These are phyloP conservation scores for Orychophragmus violaceus DNA, from an alignment of 345 rosid genomes.

Conservation along the genomic window DNA sequence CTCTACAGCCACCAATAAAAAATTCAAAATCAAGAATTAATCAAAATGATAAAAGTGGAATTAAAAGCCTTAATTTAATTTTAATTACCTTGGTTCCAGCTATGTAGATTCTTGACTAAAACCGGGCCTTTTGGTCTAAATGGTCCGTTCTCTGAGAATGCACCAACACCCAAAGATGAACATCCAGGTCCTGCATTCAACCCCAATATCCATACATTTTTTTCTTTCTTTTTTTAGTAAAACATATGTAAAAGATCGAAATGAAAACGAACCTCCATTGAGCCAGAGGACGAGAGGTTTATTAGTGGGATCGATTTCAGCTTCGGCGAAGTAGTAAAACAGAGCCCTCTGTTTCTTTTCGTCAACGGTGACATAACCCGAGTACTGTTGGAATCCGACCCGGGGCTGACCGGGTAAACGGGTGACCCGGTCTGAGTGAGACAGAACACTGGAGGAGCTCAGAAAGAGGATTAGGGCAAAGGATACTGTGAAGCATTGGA, in stretches of 20 bases:
- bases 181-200: constrained; percentile 71
- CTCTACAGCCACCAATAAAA: constrained; percentile 42
- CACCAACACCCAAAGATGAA: constrained; percentile 95
- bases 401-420: constrained; percentile 82
- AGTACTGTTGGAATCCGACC: constrained; percentile 67
- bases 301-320: constrained; percentile 63
- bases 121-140: constrained; percentile 82
- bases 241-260: background rate
- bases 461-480: constrained; percentile 34
- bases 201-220: background rate
- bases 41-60: background rate
- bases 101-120: constrained; percentile 66
- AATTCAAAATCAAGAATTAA: constrained; percentile 2
- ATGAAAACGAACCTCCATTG: constrained; percentile 65
- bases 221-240: background rate
- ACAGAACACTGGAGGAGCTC: background rate
- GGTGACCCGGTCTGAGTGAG: constrained; percentile 42
- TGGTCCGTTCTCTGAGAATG: constrained; percentile 94
- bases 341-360: constrained; percentile 61
- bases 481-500: constrained; percentile 32
- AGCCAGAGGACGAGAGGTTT: constrained; percentile 98
- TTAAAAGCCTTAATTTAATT: background rate
- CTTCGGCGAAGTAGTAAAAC: constrained; percentile 95
- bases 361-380: constrained; percentile 85
- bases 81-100: constrained; percentile 80